Conservation (phyloP, 2,329 filamentous ascomycete species). For the Didymella lethalis region DNA sequence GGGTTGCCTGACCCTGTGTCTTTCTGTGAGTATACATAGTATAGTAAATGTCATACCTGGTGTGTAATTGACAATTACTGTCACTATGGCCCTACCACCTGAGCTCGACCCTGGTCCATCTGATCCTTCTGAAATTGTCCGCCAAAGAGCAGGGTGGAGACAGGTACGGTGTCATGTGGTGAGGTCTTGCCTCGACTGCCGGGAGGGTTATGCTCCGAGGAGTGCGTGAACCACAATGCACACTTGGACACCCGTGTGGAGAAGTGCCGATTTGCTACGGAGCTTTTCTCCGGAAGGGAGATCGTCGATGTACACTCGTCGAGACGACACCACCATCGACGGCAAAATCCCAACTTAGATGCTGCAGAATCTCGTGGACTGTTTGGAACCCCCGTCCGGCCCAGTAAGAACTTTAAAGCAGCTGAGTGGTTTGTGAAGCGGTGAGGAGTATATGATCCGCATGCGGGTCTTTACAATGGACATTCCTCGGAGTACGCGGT, state of each 20-base stretch:
- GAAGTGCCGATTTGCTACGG: background rate
- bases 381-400: background rate
- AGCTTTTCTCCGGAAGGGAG: background rate
- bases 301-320: slow-evolving; percentile 1
- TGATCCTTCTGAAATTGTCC: background rate
- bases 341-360: background rate
- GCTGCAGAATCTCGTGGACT: background rate
- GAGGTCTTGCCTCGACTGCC: background rate
- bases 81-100: background rate
- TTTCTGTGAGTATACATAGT: background rate
- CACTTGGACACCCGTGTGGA: background rate
- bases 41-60: background rate
- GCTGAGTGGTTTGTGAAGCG: background rate
- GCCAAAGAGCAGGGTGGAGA: background rate
- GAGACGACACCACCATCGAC: background rate
- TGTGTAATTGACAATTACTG: background rate
- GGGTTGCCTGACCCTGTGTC: too few species aligned
- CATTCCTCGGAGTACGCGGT: background rate
- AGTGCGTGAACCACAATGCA: background rate
- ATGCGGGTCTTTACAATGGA: background rate
- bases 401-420: background rate
- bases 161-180: slow-evolving; percentile 1
- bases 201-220: background rate
- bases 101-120: background rate
- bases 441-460: background rate